A percentile compares a stretch with the other conserved stretches of the same genome.
Evolutionary conservation across 2,329 filamentous ascomycete genomes (phyloP).

Genomic region (Allantophomopsis lycopodina): DNA sequence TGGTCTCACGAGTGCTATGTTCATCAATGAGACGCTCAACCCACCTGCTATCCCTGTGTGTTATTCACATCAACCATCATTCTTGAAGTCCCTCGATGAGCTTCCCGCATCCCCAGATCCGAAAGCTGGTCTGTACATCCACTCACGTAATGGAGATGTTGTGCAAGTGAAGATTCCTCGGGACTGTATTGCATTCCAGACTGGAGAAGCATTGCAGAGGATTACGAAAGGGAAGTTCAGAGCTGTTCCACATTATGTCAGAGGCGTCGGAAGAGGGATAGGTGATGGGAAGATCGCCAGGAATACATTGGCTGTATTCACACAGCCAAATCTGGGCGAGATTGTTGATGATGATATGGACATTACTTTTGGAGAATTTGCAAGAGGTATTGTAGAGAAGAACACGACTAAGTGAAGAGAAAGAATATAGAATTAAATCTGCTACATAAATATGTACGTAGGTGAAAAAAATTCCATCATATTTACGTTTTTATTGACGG

Average conservation of each 20-base stretch:
- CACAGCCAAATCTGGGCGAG: slow-evolving; percentile 83
- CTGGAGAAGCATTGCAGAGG: slow-evolving; percentile 77
- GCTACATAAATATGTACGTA: too few relatives aligned
- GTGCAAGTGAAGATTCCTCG: slow-evolving; percentile 88
- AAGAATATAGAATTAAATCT: too few relatives aligned
- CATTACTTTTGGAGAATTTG: slow-evolving; percentile 65
- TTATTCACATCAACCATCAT: slow-evolving; percentile 15
- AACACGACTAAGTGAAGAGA: slow-evolving; percentile 16
- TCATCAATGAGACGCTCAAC: slow-evolving; percentile 60
- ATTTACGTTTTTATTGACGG: too few relatives aligned
- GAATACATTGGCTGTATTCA: slow-evolving; percentile 93
- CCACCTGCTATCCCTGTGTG: slow-evolving; percentile 17
- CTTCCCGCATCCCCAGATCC: slow-evolving; percentile 68
- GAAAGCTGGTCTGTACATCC: slow-evolving; percentile 83
- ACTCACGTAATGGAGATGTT: slow-evolving; percentile 65
- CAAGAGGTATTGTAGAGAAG: slow-evolving; percentile 24
- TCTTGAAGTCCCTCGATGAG: slow-evolving; percentile 46
- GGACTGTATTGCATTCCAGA: slow-evolving; percentile 92
- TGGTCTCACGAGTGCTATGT: slow-evolving; percentile 90
- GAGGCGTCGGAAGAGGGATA: slow-evolving; percentile 49
- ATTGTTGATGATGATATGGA: slow-evolving; percentile 56
- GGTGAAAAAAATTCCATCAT: too few relatives aligned
- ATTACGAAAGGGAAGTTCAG: slow-evolving; percentile 88
- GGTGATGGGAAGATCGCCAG: slow-evolving; percentile 45
- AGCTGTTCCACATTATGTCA: slow-evolving; percentile 91